These are phyloP conservation scores for Beauveria sp. DNA, from an alignment of 2,329 filamentous ascomycete species.

Conservation along the genomic window DNA sequence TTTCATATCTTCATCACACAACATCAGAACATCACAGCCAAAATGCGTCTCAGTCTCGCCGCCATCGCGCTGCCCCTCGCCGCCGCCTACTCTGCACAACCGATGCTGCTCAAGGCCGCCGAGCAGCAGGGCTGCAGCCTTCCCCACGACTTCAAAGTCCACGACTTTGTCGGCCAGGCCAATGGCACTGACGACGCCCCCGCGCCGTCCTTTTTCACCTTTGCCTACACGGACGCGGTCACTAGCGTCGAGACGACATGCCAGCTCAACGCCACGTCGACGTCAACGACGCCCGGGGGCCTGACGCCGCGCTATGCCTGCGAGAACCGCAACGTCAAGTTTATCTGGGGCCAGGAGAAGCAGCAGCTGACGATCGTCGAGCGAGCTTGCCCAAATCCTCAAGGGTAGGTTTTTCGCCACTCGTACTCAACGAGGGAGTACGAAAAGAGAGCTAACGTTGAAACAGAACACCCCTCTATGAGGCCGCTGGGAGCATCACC, in stretches of 20 bases:
- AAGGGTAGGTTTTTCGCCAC: slow-evolving; percentile 26
- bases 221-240: slow-evolving; percentile 33
- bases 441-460: not conserved
- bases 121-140: slow-evolving; percentile 25
- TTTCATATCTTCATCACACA: not conserved
- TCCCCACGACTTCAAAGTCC: slow-evolving; percentile 32
- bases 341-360: slow-evolving; percentile 30
- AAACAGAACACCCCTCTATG: slow-evolving; percentile 12
- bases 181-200: slow-evolving; percentile 24
- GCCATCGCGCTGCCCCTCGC: not conserved
- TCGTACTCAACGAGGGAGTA: not conserved
- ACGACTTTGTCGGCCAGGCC: slow-evolving; percentile 27
- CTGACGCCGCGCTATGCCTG: slow-evolving; percentile 34
- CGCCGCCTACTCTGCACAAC: slow-evolving; percentile 21
- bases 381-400: slow-evolving; percentile 30
- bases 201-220: slow-evolving; percentile 27
- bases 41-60: slow-evolving; percentile 4
- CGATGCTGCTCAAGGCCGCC: slow-evolving; percentile 18
- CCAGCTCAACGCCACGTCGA: slow-evolving; percentile 35
- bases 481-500: slow-evolving; percentile 14
- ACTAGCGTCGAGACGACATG: slow-evolving; percentile 35
- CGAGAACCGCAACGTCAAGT: slow-evolving; percentile 32
- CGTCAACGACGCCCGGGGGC: slow-evolving; percentile 23
- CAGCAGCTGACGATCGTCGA: slow-evolving; percentile 36
- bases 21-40: not conserved